Percentiles rank a stretch among this genome's conserved stretches.
Evolutionary conservation across 192 early-diverging fungal genomes (phyloP).

Genomic region (Backusella liffmaniae): DNA sequence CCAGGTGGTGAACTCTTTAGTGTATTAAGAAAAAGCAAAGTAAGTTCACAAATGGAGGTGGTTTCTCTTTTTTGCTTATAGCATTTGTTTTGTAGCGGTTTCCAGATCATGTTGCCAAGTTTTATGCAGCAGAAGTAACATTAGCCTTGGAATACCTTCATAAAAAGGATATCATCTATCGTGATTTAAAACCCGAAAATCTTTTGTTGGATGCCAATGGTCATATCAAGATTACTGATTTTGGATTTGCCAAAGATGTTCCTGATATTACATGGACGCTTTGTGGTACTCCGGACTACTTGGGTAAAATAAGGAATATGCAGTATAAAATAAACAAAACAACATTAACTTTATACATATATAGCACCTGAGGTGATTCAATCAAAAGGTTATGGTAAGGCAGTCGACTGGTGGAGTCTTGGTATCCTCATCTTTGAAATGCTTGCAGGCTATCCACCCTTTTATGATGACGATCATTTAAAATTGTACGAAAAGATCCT

Average conservation of each 20-base stretch:
- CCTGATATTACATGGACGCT: constrained; percentile 83
- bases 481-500: constrained; percentile 91
- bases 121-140: constrained; percentile 73
- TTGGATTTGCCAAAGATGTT: constrained; percentile 84
- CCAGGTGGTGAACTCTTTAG: constrained; percentile 92
- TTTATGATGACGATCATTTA: constrained; percentile 92
- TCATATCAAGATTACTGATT: constrained; percentile 82
- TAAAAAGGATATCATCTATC: constrained; percentile 69
- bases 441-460: constrained; percentile 92
- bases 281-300: constrained; percentile 77
- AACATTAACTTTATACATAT: constrained; percentile 18
- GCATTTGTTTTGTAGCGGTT: constrained; percentile 48
- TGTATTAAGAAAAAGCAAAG: constrained; percentile 73
- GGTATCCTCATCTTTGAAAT: constrained; percentile 93
- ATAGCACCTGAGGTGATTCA: constrained; percentile 88
- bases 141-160: constrained; percentile 77
- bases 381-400: constrained; percentile 85
- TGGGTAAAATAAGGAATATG: constrained; percentile 31
- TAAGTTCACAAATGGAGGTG: constrained; percentile 26
- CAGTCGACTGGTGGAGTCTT: constrained; percentile 94
- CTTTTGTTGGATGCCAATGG: constrained; percentile 72
- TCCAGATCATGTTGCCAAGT: constrained; percentile 65
- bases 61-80: too few species aligned
- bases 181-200: constrained; percentile 83
- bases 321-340: constrained; percentile 44